Conservation (phyloP, 2,329 filamentous ascomycete species). For the Fusarium bulbicola region DNA sequence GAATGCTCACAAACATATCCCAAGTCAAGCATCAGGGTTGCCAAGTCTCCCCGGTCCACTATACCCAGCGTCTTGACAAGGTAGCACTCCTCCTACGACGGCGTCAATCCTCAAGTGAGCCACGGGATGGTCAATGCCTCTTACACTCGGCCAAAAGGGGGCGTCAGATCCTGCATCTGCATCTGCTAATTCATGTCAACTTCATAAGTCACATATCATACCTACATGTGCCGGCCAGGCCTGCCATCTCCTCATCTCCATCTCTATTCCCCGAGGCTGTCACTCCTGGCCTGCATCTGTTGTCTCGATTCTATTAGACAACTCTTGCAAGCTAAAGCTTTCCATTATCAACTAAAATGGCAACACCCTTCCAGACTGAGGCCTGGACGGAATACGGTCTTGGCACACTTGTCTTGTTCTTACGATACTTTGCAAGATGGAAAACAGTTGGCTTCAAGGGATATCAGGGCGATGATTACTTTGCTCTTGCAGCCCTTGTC, state of each 20-base stretch:
- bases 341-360: constrained; percentile 23
- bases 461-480: constrained; percentile 55
- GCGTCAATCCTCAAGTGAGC: background rate
- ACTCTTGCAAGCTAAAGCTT: background rate
- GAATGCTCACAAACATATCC: background rate
- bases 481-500: constrained; percentile 48
- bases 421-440: constrained; percentile 51
- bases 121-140: constrained; percentile 17
- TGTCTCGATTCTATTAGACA: background rate
- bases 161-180: background rate
- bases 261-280: background rate
- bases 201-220: background rate
- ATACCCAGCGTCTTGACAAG: background rate
- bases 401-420: constrained; percentile 48
- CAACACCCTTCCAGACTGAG: constrained; percentile 54
- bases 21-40: background rate
- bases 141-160: constrained; percentile 8
- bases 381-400: constrained; percentile 56
- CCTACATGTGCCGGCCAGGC: background rate
- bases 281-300: background rate
- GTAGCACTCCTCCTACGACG: background rate
- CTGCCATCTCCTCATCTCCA: background rate
- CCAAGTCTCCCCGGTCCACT: constrained; percentile 3
- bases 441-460: constrained; percentile 51
- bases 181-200: background rate